Evolutionary conservation across 1,139 yeast genomes (phyloP), one percentile per base, ranked within the genome.

Genomic region (Candida albicans): DNA sequence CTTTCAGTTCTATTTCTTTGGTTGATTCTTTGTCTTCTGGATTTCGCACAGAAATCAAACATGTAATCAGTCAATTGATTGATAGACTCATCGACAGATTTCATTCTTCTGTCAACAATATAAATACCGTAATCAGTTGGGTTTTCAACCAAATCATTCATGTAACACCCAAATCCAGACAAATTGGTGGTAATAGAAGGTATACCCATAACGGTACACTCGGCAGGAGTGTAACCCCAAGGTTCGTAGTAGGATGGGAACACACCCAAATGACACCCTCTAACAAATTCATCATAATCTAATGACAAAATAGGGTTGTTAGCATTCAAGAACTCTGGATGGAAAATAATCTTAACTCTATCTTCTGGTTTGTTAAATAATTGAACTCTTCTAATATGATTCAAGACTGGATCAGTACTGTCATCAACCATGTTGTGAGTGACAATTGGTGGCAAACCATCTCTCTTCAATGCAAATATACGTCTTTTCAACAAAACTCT

Each of bases 141-240:
- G 61, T 90, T 88, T 65, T 93, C 98, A 65, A 93, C 91, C 57
- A 93, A 75, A 63, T 93, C 97, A 67, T 93, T 99, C 98, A 93
- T 93, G 70, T 93, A 93, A 56, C 98, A 95, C 44, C 99, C 99
- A 62, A 93, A 93, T 2, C 99, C 99, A 8, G 97, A 89, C 52
- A 93, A 74, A 65, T 93, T 93, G 41, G 99, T 93, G 24, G 99
- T 91, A 59, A 93, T 88, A n/a, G 96, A 88, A 14, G 99, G 99
- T 46, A 93, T 96, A 49, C 99, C 99, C 99, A 93, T 93, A 31
- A 93, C 99, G 1, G 99, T 93, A 73, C 99, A 93, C 65, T 93
- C 99, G 9, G 98, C 98, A 9, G 99, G 99, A 5, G 99, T 93
- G 67, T 93, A 93, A 31, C 99, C 99, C 99, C 99, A 93, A 6